These are phyloP conservation scores for Barnettozyma siamensis DNA, from an alignment of 805 yeast genomes.

Conservation along the genomic window DNA sequence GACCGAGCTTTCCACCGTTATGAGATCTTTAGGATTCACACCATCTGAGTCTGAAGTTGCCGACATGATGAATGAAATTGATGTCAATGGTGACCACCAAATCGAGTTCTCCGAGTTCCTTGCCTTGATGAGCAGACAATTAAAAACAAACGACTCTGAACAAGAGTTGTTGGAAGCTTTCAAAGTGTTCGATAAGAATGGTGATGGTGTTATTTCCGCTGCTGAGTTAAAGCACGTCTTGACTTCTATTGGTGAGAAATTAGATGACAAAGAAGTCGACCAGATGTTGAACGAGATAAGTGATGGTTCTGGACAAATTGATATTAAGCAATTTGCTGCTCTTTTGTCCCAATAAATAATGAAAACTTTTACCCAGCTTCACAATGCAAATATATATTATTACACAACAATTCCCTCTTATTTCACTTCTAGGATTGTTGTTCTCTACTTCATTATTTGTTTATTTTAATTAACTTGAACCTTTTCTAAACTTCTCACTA, in stretches of 20 bases:
- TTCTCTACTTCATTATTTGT: no score
- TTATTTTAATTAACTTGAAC: no score
- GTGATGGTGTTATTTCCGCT: slow-evolving; percentile 94
- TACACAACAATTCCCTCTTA: not conserved
- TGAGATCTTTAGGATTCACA: slow-evolving; percentile 98
- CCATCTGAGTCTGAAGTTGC: slow-evolving; percentile 95
- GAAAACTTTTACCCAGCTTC: no score
- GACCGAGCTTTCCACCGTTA: slow-evolving; percentile 92
- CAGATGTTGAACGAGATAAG: slow-evolving; percentile 96
- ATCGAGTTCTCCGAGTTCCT: slow-evolving; percentile 79
- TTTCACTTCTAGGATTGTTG: no score
- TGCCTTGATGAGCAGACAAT: slow-evolving; percentile 76
- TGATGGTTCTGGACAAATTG: slow-evolving; percentile 95
- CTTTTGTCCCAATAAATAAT: slow-evolving; percentile 62
- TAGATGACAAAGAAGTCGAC: slow-evolving; percentile 94
- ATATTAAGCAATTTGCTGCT: slow-evolving; percentile 93
- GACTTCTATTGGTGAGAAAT: slow-evolving; percentile 95
- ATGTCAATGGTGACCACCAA: slow-evolving; percentile 88
- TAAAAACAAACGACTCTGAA: slow-evolving; percentile 95
- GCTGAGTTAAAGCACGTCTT: slow-evolving; percentile 95
- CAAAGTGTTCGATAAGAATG: slow-evolving; percentile 91
- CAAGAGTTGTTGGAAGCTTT: slow-evolving; percentile 97
- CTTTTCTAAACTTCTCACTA: no score
- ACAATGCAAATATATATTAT: no score
- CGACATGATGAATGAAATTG: slow-evolving; percentile 96